A percentile compares a stretch with the other conserved stretches of the same genome.
Conservation (phyloP, 148 eudicot genomes). For the Rhododendron ovatum region DNA sequence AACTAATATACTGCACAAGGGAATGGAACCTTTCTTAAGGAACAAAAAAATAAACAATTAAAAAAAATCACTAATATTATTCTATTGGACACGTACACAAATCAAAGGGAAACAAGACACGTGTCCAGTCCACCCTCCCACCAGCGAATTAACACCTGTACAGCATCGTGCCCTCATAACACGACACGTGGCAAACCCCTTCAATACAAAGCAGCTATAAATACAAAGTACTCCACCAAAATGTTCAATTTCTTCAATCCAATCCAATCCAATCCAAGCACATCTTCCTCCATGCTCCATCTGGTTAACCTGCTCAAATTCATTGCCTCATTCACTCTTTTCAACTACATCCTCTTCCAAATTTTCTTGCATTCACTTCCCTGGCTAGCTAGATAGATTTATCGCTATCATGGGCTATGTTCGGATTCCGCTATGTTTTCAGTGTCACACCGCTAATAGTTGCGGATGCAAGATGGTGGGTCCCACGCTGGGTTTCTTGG, state of each 20-base stretch:
- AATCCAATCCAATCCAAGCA: background rate
- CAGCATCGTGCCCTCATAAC: background rate
- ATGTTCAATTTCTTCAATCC: background rate
- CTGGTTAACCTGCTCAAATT: background rate
- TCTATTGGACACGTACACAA: background rate
- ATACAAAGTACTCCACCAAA: background rate
- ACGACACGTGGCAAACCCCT: background rate
- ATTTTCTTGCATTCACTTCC: background rate
- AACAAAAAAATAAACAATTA: background rate
- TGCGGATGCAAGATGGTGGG: background rate
- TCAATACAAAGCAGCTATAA: background rate
- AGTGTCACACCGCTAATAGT: background rate
- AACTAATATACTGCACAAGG: no score
- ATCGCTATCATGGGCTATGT: background rate
- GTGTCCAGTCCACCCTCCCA: background rate
- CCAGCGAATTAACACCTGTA: background rate
- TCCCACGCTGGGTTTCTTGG: background rate
- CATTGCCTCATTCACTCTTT: background rate
- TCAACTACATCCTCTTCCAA: background rate
- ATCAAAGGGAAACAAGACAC: background rate
- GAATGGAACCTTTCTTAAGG: background rate
- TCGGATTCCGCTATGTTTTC: background rate
- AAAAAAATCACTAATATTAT: background rate
- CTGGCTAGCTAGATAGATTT: no score
- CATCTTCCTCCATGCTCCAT: background rate